A percentile compares a stretch with the other conserved stretches of the same genome.
These are phyloP conservation scores for Colletotrichum scovillei DNA, from an alignment of 2,329 filamentous ascomycete species.

Conservation along the genomic window DNA sequence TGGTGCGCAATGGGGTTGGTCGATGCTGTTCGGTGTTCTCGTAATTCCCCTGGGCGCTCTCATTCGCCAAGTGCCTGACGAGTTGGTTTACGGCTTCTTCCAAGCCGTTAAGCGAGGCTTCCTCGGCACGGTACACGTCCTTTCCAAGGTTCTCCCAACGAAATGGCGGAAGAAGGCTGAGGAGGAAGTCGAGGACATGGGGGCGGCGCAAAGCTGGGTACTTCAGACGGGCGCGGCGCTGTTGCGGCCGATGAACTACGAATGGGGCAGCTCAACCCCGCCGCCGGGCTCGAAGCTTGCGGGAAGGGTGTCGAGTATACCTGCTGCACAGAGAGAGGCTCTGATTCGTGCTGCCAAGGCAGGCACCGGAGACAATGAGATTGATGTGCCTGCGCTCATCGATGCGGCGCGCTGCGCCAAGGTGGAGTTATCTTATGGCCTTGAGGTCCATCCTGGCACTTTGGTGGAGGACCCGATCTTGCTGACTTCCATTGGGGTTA, in stretches of 20 bases:
- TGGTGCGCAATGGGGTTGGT: conserved; percentile 77
- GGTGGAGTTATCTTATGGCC: conserved; percentile 21
- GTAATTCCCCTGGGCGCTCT: conserved; percentile 70
- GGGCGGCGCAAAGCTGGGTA: conserved; percentile 38
- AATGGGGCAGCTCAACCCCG: conserved; percentile 37
- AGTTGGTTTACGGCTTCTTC: conserved; percentile 47
- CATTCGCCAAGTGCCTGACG: conserved; percentile 56
- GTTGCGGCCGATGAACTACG: conserved; percentile 38
- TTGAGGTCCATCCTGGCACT: conserved; percentile 56
- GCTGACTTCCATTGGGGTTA: conserved; percentile 40
- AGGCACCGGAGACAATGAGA: conserved; percentile 28
- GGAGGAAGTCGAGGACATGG: conserved; percentile 25
- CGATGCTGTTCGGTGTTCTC: conserved; percentile 73
- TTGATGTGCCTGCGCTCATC: conserved; percentile 32
- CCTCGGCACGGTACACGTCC: conserved; percentile 35
- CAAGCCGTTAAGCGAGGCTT: conserved; percentile 45
- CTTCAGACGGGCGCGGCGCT: conserved; percentile 39
- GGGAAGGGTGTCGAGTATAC: conserved; percentile 37
- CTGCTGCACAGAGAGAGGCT: conserved; percentile 38
- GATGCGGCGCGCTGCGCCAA: conserved; percentile 30
- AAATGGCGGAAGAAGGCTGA: conserved; percentile 37
- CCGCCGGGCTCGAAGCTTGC: conserved; percentile 31
- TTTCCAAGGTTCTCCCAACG: conserved; percentile 34
- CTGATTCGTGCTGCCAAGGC: conserved; percentile 26
- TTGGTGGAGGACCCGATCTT: conserved; percentile 52